These are phyloP conservation scores for Eimeria falciformis DNA, from an alignment of 169 alveolate species.

Conservation along the genomic window DNA sequence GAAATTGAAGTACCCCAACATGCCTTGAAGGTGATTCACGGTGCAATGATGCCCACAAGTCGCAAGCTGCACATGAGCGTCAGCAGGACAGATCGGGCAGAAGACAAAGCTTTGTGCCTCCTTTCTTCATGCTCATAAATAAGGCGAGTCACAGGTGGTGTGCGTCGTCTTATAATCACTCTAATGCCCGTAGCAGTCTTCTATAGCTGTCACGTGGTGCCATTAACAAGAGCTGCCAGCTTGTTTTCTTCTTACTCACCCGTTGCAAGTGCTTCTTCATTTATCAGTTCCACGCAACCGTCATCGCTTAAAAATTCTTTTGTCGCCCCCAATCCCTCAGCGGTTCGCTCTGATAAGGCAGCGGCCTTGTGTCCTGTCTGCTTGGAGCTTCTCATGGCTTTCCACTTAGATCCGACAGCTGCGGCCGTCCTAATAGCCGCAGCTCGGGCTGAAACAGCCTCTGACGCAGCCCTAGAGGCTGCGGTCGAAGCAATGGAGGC, in stretches of 20 bases:
- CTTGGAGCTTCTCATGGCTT: not conserved
- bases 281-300: not conserved
- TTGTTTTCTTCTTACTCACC: not conserved
- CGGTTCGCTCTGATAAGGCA: not conserved
- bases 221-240: not conserved
- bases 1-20: conserved; percentile 20
- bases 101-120: no score
- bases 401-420: not conserved
- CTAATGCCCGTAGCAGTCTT: no score
- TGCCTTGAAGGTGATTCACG: not conserved
- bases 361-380: not conserved
- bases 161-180: no score
- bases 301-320: not conserved
- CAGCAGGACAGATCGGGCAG: no score
- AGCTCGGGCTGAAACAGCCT: not conserved
- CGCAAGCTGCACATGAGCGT: conserved; percentile 39
- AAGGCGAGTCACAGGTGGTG: no score
- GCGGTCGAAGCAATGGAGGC: conserved; percentile 32
- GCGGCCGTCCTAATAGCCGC: conserved; percentile 69
- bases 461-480: not conserved
- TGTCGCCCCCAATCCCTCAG: not conserved
- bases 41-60: conserved; percentile 59
- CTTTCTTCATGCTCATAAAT: no score
- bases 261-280: conserved; percentile 61
- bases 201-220: not conserved